Evolutionary conservation across 2,329 filamentous ascomycete species (phyloP).

Genomic region (Phoma herbarum): DNA sequence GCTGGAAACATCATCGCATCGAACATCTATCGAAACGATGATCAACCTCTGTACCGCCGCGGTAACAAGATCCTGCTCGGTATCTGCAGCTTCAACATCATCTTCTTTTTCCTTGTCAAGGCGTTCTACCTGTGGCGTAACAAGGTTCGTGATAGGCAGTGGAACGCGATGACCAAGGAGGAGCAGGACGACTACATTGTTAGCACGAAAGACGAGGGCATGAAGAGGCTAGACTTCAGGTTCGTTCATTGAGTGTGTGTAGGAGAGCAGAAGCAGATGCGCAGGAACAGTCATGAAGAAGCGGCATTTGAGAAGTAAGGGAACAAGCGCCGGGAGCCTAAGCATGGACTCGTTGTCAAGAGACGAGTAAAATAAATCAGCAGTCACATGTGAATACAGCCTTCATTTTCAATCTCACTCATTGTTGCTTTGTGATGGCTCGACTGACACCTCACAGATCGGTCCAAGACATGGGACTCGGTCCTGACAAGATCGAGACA

Average conservation of each 20-base stretch:
- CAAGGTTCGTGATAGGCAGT: slow-evolving; percentile 40
- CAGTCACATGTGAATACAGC: too few relatives aligned
- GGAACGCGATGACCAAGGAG: slow-evolving; percentile 42
- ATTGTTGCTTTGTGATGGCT: too few relatives aligned
- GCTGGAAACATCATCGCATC: slow-evolving; percentile 57
- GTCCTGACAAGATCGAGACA: too few relatives aligned
- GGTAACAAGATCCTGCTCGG: slow-evolving; percentile 52
- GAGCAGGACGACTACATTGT: slow-evolving; percentile 41
- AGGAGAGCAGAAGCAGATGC: neutral
- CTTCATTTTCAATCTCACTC: too few relatives aligned
- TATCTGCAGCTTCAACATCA: slow-evolving; percentile 45
- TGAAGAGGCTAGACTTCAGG: slow-evolving; percentile 44
- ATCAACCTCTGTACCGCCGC: slow-evolving; percentile 56
- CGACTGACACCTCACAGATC: too few relatives aligned
- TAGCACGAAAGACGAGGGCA: slow-evolving; percentile 41
- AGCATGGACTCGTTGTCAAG: neutral
- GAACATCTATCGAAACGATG: slow-evolving; percentile 60
- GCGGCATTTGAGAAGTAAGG: neutral
- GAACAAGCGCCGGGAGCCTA: neutral
- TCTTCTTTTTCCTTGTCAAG: slow-evolving; percentile 50
- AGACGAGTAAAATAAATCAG: neutral
- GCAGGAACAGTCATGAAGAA: neutral
- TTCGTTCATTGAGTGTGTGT: slow-evolving; percentile 35
- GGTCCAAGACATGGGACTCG: too few relatives aligned
- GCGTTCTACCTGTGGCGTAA: slow-evolving; percentile 55